Evolutionary conservation across 202 grass and related monocot species (phyloP).

Genomic region (Saccharum hybrid): DNA sequence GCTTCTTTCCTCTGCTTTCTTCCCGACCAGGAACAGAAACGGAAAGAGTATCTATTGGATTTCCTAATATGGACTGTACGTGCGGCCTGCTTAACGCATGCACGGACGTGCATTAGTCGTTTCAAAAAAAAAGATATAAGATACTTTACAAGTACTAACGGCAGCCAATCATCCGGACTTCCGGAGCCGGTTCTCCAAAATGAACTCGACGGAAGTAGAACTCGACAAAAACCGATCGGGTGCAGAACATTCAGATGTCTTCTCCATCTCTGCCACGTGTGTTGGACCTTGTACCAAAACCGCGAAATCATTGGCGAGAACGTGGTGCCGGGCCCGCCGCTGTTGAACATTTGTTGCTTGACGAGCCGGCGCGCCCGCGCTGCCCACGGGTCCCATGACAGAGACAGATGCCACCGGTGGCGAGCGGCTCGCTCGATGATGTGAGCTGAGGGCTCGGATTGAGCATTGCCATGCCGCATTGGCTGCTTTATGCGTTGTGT

Average conservation of each 20-base stretch:
- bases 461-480: background rate
- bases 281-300: background rate
- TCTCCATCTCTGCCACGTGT: slow-evolving; percentile 22
- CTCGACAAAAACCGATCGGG: background rate
- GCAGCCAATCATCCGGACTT: background rate
- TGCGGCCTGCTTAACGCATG: no score
- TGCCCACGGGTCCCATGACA: slow-evolving; percentile 22
- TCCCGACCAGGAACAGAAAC: no score
- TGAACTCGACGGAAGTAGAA: background rate
- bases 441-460: background rate
- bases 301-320: slow-evolving; percentile 32
- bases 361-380: no score
- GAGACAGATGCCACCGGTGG: background rate
- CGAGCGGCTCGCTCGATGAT: background rate
- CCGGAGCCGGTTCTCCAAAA: background rate
- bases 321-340: slow-evolving; percentile 12
- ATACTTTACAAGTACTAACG: no score
- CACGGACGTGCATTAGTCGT: no score
- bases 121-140: no score
- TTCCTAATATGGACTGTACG: no score
- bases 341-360: slow-evolving; percentile 10
- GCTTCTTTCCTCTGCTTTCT: no score
- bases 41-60: no score
- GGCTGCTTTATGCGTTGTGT: background rate
- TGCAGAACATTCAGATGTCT: background rate